Base-by-base conservation (phyloP, 1,284 basidiomycete genomes). In the Fistulinella cinereoalba region DNA sequence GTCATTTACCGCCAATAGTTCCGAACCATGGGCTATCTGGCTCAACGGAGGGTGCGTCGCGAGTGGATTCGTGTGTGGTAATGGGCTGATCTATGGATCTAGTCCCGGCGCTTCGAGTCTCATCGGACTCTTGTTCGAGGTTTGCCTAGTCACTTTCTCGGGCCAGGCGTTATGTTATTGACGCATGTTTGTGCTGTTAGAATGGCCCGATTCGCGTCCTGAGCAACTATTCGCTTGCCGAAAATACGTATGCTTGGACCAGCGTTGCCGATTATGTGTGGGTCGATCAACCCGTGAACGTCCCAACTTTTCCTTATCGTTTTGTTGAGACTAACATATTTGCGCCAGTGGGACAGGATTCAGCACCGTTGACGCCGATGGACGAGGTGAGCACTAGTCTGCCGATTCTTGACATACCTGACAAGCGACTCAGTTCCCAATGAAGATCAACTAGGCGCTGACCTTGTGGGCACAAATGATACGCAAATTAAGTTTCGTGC, bases 81-180 rank as follows among this genome's bases (percentile, higher is more conserved):
- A 7, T 1, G 3, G 25, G 25, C 4, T 16, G 21, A 38, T 18
- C 8, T 5, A 21, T n/a, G 1, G 3, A 7, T 12, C n/a, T n/a
- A 84, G 83, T 22, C 85, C 85, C 15, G 85, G 85, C 2, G 79
- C 79, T 4, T 87, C 85, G 6, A 83, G 83, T 55, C 67, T 87
- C 65, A 61, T 74, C 37, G 83, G 83, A 7, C 60, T 84, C 43
- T 71, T 85, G 46, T 75, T 81, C 24, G 85, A 86, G 70, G 83
- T 82, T 37, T 23, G 70, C 62, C 27, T 25, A 13, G 21, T 25
- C n/a, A n/a, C n/a, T n/a, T n/a, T 40, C 25, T 1, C 5, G 2
- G 12, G 13, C 16, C 15, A 5, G 0, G 27, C 41, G 29, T 25
- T 22, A 59, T 73, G 16, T 7, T 24, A 9, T 24, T 39, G n/a